A percentile compares a stretch with the other conserved stretches of the same genome.
These are phyloP conservation scores for Apophysomyces ossiformis DNA, from an alignment of 371 early-diverging fungal genomes.

Conservation along the genomic window DNA sequence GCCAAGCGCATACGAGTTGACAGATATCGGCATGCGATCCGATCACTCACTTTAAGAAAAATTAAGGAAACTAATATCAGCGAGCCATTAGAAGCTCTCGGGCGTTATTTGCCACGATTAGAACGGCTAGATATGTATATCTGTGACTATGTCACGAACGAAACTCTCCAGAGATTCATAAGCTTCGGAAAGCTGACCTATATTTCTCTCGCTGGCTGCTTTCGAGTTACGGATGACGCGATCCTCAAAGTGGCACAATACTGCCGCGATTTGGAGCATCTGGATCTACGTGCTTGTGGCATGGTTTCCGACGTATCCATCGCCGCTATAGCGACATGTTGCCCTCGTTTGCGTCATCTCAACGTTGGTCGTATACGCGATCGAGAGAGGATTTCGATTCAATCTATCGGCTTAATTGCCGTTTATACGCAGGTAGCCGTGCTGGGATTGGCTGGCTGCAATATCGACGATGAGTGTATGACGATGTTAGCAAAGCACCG, in stretches of 20 bases:
- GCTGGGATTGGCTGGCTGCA: conserved; percentile 63
- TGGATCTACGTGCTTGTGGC: conserved; percentile 64
- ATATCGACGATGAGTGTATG: conserved; percentile 60
- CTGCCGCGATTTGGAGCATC: conserved; percentile 52
- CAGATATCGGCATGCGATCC: conserved; percentile 30
- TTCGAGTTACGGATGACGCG: conserved; percentile 55
- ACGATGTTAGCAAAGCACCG: conserved; percentile 54
- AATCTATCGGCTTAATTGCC: conserved; percentile 57
- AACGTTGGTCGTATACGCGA: conserved; percentile 65
- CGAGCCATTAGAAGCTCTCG: conserved; percentile 32
- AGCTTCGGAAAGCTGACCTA: conserved; percentile 43
- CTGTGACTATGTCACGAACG: conserved; percentile 56
- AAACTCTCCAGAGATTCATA: conserved; percentile 41
- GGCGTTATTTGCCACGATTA: conserved; percentile 21
- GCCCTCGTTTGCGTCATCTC: conserved; percentile 53
- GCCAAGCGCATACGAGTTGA: conserved; percentile 7
- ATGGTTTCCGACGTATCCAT: conserved; percentile 58
- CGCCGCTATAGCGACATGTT: conserved; percentile 45
- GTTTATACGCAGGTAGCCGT: conserved; percentile 54
- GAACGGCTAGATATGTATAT: conserved; percentile 54
- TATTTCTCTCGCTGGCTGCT: conserved; percentile 60
- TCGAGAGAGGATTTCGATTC: conserved; percentile 50
- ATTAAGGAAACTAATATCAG: conserved; percentile 43
- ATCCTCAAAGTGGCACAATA: conserved; percentile 46
- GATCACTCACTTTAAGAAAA: conserved; percentile 43